These are phyloP conservation scores for Bruguiera gymnorhiza DNA, from an alignment of 345 rosid genomes.

Conservation along the genomic window DNA sequence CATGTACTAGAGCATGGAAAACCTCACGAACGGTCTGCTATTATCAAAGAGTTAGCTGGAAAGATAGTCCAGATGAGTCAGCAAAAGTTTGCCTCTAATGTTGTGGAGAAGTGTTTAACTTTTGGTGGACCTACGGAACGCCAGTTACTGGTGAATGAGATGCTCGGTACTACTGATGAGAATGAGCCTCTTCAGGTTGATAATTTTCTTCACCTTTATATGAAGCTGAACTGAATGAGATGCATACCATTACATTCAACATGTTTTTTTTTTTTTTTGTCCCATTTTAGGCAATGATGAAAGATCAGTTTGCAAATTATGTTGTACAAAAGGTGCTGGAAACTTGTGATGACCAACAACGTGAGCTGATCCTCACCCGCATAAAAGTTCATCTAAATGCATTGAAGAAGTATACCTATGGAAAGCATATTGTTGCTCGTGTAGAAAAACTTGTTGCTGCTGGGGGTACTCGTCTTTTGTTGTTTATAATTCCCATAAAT, in stretches of 20 bases:
- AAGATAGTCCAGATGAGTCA: slow-evolving; percentile 95
- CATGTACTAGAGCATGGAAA: slow-evolving; percentile 70
- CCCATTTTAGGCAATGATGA: slow-evolving; percentile 68
- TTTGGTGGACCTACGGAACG: slow-evolving; percentile 78
- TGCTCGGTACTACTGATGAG: slow-evolving; percentile 93
- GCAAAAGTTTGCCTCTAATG: slow-evolving; percentile 97
- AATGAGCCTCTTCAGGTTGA: slow-evolving; percentile 98
- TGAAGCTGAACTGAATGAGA: neutral
- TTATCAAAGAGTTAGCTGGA: slow-evolving; percentile 68
- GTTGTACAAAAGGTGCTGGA: slow-evolving; percentile 86
- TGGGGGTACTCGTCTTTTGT: slow-evolving; percentile 49
- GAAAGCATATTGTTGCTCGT: slow-evolving; percentile 83
- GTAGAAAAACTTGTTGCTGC: slow-evolving; percentile 88
- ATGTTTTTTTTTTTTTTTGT: neutral
- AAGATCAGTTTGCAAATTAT: slow-evolving; percentile 83
- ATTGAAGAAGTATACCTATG: slow-evolving; percentile 79
- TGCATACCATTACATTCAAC: neutral
- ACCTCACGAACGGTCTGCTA: slow-evolving; percentile 55
- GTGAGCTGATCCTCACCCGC: slow-evolving; percentile 63
- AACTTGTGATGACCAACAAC: slow-evolving; percentile 76
- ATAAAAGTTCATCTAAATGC: slow-evolving; percentile 73
- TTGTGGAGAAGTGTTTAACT: slow-evolving; percentile 83
- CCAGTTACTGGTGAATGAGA: slow-evolving; percentile 77
- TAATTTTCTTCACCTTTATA: neutral
- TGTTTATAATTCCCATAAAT: neutral